Evolutionary conservation across 164 flowering plant genomes (phyloP), one percentile per base, ranked within the genome.

Genomic region (Piper betle): DNA sequence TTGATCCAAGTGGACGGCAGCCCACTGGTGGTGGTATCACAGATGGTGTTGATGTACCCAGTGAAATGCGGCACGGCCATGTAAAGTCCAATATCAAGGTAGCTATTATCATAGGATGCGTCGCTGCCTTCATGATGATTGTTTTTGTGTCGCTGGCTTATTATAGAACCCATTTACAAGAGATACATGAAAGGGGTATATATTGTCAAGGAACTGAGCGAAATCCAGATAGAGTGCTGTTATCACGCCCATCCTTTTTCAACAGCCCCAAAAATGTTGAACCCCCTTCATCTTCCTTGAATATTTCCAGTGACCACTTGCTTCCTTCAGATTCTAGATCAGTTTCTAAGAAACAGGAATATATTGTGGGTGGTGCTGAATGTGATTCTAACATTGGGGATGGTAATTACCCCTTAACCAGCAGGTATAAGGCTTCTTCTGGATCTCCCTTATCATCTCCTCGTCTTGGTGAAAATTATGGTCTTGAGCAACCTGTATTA

Each of bases 241-340:
- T 76, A 62, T 6, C 78, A 55, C 78, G 80, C 41, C 79, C 93
- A 65, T 71, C 80, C 50, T 53, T 80, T 69, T 83, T 84, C 76
- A 84, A 75, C 17, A 81, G 77, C 72, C 80, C 75, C 42, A 66
- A 74, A 60, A 70, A 66, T 65, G 62, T 63, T 53, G 87, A 80
- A n/a, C 82, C 83, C 0, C 75, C 81, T 6, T 75, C 80, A 64
- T 71, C 79, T 58, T 82, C 96, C 18, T 72, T 80, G 68, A 83
- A 93, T 69, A 90, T 90, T 65, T 86, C 99, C 39, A 80, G 81
- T 68, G 92, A 86, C 69, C 94, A 79, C 67, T 81, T 90, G 80
- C 80, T 92, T 25, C 78, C 86, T 56, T 73, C 94, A 54, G 78
- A 81, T 68, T 71, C 89, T 65, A 77, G 87, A 72, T 54, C 97